phyloP scores from a whole-genome alignment of 139 green algal genomes.

The Chlorella sp. region DNA sequence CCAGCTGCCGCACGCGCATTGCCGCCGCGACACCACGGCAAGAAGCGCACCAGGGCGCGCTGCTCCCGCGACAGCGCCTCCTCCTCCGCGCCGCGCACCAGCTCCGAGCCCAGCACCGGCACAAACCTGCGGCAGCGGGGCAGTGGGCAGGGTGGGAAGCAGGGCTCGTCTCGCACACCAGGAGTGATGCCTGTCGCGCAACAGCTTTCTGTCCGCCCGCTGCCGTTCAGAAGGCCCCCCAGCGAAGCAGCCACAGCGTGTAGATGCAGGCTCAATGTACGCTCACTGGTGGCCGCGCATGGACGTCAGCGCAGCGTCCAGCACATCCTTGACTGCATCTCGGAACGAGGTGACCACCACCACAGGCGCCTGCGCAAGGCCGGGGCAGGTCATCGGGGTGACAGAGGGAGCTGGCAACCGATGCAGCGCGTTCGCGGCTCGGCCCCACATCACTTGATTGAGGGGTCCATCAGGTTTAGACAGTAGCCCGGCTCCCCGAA shows the following conservation, averaged over 20 bases:
- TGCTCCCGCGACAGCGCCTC: conserved; percentile 14
- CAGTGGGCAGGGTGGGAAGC: too few relatives aligned
- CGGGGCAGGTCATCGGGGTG: neutral
- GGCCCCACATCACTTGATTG: neutral
- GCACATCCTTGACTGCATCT: conserved; percentile 1
- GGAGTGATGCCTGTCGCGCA: too few relatives aligned
- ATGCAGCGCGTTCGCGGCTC: too few relatives aligned
- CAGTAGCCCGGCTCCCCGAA: neutral
- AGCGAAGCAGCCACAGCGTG: too few relatives aligned
- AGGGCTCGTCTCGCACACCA: too few relatives aligned
- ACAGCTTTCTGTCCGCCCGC: too few relatives aligned
- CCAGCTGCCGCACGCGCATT: too few relatives aligned
- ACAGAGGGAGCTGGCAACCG: too few relatives aligned
- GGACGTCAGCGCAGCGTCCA: neutral
- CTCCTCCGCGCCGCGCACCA: neutral
- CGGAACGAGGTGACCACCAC: conserved; percentile 22
- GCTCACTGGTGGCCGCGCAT: neutral
- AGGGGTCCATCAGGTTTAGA: neutral
- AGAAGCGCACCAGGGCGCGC: conserved; percentile 3
- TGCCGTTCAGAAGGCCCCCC: too few relatives aligned
- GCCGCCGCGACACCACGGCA: neutral
- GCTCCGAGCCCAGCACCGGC: conserved; percentile 11
- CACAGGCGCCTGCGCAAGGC: neutral
- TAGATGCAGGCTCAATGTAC: too few relatives aligned
- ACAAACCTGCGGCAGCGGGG: too few relatives aligned